Evolutionary conservation across 345 rosid species (phyloP).

Genomic region (Eucalyptus grandis): DNA sequence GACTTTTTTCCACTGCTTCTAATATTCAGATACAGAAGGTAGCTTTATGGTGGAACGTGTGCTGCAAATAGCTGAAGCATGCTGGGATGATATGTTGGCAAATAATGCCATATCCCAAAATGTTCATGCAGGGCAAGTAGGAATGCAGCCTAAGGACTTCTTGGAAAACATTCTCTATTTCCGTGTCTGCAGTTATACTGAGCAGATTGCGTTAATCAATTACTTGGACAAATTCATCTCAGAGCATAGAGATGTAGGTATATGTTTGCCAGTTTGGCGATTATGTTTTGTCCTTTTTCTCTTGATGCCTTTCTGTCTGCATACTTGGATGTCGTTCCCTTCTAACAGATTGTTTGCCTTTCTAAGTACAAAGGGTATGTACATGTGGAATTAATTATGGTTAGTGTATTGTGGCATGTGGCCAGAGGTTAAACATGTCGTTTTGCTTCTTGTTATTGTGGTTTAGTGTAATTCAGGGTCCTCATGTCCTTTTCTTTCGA

Average conservation of each 20-base stretch:
- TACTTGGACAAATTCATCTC: constrained; percentile 71
- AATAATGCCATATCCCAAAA: constrained; percentile 35
- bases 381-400: background rate
- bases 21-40: constrained; percentile 76
- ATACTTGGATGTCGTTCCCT: background rate
- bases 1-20: background rate
- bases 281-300: background rate
- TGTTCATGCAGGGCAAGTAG: constrained; percentile 29
- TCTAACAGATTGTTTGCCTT: background rate
- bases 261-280: background rate
- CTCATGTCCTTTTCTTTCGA: background rate
- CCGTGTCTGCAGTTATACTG: constrained; percentile 81
- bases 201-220: constrained; percentile 74
- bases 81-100: constrained; percentile 55
- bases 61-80: constrained; percentile 76
- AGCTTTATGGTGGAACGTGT: constrained; percentile 96
- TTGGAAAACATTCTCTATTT: constrained; percentile 71
- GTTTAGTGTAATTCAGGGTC: background rate
- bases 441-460: background rate
- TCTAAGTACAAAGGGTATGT: background rate
- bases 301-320: background rate
- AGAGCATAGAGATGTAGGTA: constrained; percentile 65
- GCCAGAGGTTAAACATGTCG: background rate
- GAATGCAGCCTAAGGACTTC: constrained; percentile 46
- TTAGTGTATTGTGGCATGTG: background rate